These are phyloP conservation scores for Prunus fruticosa DNA, from an alignment of 306 rosid species.

Conservation along the genomic window DNA sequence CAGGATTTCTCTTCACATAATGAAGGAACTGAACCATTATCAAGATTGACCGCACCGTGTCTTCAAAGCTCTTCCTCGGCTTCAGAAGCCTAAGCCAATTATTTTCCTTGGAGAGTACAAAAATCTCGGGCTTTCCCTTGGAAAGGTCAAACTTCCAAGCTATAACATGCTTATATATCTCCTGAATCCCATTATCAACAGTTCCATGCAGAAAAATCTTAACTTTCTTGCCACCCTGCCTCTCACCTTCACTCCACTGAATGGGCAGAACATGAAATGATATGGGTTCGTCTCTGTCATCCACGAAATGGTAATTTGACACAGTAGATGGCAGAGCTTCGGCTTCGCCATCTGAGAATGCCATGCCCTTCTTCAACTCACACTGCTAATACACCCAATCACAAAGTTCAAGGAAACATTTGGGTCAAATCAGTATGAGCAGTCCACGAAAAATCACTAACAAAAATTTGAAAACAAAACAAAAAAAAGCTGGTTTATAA, in stretches of 20 bases:
- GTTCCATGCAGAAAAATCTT: constrained; percentile 40
- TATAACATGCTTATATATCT: constrained; percentile 33
- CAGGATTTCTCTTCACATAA: constrained; percentile 52
- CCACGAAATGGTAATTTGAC: constrained; percentile 1
- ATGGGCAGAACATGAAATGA: constrained; percentile 46
- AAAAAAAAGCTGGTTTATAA: not conserved
- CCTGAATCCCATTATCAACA: constrained; percentile 36
- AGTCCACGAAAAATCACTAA: not conserved
- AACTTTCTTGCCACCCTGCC: constrained; percentile 7
- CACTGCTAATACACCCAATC: not conserved
- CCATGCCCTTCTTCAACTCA: constrained; percentile 33
- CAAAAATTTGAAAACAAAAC: not conserved
- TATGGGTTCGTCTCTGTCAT: constrained; percentile 35
- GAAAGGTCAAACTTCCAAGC: constrained; percentile 65
- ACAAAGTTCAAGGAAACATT: not conserved
- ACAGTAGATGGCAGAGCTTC: constrained; percentile 24
- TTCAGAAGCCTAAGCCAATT: constrained; percentile 52
- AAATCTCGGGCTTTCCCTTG: constrained; percentile 41
- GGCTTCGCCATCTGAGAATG: constrained; percentile 60
- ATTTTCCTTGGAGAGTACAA: constrained; percentile 45
- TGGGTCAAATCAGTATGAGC: not conserved
- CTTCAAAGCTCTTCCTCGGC: constrained; percentile 49
- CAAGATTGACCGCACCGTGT: constrained; percentile 37
- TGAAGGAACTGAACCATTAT: constrained; percentile 56
- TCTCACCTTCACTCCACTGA: constrained; percentile 40